Base-by-base conservation (phyloP, 345 rosid genomes). In the Hirschfeldia incana region DNA sequence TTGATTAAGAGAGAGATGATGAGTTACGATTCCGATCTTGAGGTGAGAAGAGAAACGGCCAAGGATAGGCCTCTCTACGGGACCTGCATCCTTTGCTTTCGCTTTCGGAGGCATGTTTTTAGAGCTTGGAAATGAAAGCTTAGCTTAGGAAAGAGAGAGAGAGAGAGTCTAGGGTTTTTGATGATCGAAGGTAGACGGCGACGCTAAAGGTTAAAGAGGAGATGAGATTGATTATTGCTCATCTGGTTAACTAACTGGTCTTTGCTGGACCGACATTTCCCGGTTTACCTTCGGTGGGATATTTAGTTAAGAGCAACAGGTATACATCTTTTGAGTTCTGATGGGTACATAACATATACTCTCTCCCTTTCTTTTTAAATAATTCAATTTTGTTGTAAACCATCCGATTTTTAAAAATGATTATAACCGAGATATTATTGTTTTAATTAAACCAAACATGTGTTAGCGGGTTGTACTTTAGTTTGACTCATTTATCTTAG, bases 21-120 rank as follows among this genome's bases (percentile, higher is more conserved):
- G 32, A n/a, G 39, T 65, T 90, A 95, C 99, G 51, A 95, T 95
- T 81, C 98, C 99, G 79, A 95, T 95, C 89, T 95, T 95, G 85
- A 95, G 99, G 72, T 95, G 99, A 77, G 99, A 95, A 16, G 99
- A 93, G 89, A 95, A 95, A 74, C 99, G 90, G 69, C 99, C 99
- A 7, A 95, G 97, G 58, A 93, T 89, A 13, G 99, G 96, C 34
- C 97, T 84, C 89, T 95, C 99, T 0, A 77, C 90, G 4, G 98
- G 98, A 4, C 91, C 97, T 7, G 89, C 97, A 66, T 95, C 99
- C 70, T 95, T 95, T 11, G 91, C 86, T 83, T 95, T 95, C 11
- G 93, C 85, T 86, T 95, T 95, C 0, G 98, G 99, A 67, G 99
- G 98, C 99, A 95, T 94, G 1, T n/a, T 46, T 26, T 39, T n/a